Evolutionary conservation across 2,329 filamentous ascomycete species (phyloP), one percentile per base, ranked within the genome.

Genomic region (Emmonsia crescens): DNA sequence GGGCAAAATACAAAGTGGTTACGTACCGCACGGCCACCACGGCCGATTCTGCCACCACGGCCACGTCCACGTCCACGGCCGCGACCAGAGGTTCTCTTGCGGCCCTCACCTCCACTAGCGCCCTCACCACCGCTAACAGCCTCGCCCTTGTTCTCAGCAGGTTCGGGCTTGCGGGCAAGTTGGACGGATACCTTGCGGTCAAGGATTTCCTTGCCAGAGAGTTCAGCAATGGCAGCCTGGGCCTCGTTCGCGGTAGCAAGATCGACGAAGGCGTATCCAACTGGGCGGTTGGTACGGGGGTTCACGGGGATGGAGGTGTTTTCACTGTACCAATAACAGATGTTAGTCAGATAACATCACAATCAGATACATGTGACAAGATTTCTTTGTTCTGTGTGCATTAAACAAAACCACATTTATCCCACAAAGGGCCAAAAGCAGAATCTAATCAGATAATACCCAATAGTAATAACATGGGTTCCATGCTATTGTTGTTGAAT

Each of bases 171-270:
- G 81, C 93, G 93, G 73, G 94, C 94, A 73, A 96, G 88, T 83
- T 99, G 94, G 69, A 99, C 94, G 54, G 92, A 97, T 74, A 97
- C 94, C 88, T 97, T 97, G 79, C 94, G 93, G 79, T 96, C 91
- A 63, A 97, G 86, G 72, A 99, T 94, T 80, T 95, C 91, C 83
- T 96, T 92, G 78, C 93, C 93, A 72, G 94, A 96, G 68, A 99
- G 89, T 80, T 96, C 91, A 71, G 85, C 83, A 72, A 99, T 97
- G 74, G 94, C 94, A 77, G 91, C 90, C 80, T 96, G 90, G 67
- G 94, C 94, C 82, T 97, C 94, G 68, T 85, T 86, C 64, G 94
- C 90, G 67, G 93, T 96, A 65, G 91, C 95, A 68, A 99, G 89
- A 75, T 97, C 94, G 77, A 99, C 94, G 76, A 99, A 99, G 75